A percentile compares a stretch with the other conserved stretches of the same genome.
Evolutionary conservation across 1,284 basidiomycete genomes (phyloP).

Genomic region (Violaceomyces palustris): DNA sequence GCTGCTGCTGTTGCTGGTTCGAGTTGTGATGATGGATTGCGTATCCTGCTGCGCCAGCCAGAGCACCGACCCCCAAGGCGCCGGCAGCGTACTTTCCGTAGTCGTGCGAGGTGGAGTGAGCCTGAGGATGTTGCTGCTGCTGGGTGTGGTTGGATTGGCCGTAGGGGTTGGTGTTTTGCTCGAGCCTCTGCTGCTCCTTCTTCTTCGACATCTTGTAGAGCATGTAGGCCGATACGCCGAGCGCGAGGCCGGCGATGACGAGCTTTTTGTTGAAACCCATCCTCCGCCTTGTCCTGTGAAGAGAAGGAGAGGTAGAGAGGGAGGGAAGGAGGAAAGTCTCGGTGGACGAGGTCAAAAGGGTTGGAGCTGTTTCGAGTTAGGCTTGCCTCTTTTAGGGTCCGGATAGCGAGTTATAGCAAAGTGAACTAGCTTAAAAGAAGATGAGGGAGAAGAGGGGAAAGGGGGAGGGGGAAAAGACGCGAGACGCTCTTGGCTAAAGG

Average conservation of each 20-base stretch:
- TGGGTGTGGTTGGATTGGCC: not conserved
- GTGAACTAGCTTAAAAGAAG: too few relatives aligned
- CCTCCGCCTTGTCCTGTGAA: not conserved
- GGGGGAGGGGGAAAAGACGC: too few relatives aligned
- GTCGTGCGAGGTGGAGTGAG: not conserved
- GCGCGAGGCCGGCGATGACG: slow-evolving; percentile 36
- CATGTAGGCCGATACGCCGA: slow-evolving; percentile 35
- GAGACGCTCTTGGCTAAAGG: too few relatives aligned
- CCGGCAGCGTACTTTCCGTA: slow-evolving; percentile 6
- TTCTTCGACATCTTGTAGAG: slow-evolving; percentile 39
- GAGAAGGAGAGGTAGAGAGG: too few relatives aligned
- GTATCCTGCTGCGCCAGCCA: slow-evolving; percentile 21
- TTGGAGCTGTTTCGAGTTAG: too few relatives aligned
- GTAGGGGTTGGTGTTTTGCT: not conserved
- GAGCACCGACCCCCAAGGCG: slow-evolving; percentile 11
- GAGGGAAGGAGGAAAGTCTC: too few relatives aligned
- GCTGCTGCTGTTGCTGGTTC: slow-evolving; percentile 3
- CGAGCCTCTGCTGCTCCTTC: slow-evolving; percentile 9
- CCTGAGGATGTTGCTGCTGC: slow-evolving; percentile 6
- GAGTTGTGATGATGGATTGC: slow-evolving; percentile 20
- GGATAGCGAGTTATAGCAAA: too few relatives aligned
- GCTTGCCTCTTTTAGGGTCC: too few relatives aligned
- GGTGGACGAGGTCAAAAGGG: too few relatives aligned
- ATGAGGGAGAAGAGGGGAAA: too few relatives aligned
- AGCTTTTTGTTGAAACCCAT: slow-evolving; percentile 46